Evolutionary conservation across 495 filamentous ascomycete species (phyloP).

Genomic region (Glarea lozoyensis): DNA sequence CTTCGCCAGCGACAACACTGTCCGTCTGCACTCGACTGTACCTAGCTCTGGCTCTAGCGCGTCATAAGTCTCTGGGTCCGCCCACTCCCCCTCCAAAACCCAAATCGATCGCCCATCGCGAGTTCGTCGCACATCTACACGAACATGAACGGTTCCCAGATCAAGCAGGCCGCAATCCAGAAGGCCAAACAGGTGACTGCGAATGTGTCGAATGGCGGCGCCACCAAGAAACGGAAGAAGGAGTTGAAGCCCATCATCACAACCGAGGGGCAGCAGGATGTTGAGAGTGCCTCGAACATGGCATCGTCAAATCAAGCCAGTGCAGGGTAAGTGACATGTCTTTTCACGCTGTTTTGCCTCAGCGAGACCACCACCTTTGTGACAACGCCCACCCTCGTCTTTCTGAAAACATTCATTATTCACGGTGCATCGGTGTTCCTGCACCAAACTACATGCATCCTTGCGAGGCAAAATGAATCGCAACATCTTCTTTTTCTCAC

Average conservation of each 20-base stretch:
- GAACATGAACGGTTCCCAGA: slow-evolving; percentile 65
- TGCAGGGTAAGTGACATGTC: slow-evolving; percentile 21
- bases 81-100: no score
- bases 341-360: not conserved
- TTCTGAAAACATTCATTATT: no score
- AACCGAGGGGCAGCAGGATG: slow-evolving; percentile 44
- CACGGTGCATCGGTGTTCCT: no score
- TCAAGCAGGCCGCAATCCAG: slow-evolving; percentile 67
- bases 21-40: no score
- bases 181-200: slow-evolving; percentile 68
- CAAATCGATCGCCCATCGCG: no score
- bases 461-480: no score
- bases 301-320: slow-evolving; percentile 16
- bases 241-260: slow-evolving; percentile 88
- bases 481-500: no score
- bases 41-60: no score
- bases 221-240: slow-evolving; percentile 66
- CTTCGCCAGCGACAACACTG: no score
- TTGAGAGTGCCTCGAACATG: slow-evolving; percentile 14
- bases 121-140: no score
- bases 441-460: no score
- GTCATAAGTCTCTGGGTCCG: no score
- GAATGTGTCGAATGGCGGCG: slow-evolving; percentile 31
- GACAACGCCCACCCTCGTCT: not conserved
- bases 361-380: not conserved